Conservation (phyloP, 257 asterid species). For the Perilla frutescens region DNA sequence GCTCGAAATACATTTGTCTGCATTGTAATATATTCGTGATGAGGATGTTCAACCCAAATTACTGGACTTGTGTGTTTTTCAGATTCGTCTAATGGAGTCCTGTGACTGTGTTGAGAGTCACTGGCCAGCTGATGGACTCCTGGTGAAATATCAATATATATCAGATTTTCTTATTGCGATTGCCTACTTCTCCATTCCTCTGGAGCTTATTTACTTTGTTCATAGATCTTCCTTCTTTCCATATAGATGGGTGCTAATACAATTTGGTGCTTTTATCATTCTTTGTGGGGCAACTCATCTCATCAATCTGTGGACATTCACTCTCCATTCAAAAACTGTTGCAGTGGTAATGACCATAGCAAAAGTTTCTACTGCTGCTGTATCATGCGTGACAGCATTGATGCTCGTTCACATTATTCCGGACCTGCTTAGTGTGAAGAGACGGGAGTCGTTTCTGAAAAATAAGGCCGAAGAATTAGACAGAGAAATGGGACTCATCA, state of each 20-base stretch:
- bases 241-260: conserved; percentile 78
- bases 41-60: background rate
- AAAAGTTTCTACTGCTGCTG: conserved; percentile 68
- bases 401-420: conserved; percentile 83
- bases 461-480: conserved; percentile 75
- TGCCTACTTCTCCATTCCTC: conserved; percentile 76
- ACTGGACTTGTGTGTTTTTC: conserved; percentile 28
- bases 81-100: conserved; percentile 55
- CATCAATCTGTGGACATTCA: conserved; percentile 70
- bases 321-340: conserved; percentile 65
- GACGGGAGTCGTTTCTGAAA: conserved; percentile 58
- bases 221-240: conserved; percentile 73
- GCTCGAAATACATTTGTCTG: background rate
- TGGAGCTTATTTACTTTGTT: conserved; percentile 76
- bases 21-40: background rate
- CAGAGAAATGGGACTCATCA: conserved; percentile 73
- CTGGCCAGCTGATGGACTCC: conserved; percentile 69
- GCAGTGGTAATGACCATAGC: conserved; percentile 69
- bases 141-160: conserved; percentile 68
- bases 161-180: conserved; percentile 72
- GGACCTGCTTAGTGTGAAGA: conserved; percentile 69
- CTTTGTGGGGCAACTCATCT: conserved; percentile 85
- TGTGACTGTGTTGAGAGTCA: conserved; percentile 72
- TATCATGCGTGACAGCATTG: conserved; percentile 71
- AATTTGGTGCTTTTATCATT: conserved; percentile 73